Evolutionary conservation across 2,329 filamentous ascomycete species (phyloP).

Genomic region (Trichoderma brevicompactum): DNA sequence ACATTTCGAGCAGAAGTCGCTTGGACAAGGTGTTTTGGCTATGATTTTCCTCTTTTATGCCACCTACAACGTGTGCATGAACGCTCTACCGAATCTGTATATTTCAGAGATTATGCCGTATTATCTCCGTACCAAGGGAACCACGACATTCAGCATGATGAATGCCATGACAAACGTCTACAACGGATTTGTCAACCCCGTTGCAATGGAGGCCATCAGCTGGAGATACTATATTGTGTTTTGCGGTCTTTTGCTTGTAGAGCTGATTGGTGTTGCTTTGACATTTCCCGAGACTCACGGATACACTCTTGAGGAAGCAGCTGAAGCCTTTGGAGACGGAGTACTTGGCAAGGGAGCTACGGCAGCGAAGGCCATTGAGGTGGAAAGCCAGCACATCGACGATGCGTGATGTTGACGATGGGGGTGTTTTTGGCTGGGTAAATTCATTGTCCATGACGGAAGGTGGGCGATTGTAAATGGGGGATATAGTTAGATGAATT

Average conservation of each 20-base stretch:
- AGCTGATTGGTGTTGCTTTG: constrained; percentile 34
- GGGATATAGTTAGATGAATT: background rate
- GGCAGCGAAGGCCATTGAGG: background rate
- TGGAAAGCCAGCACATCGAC: background rate
- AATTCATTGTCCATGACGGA: background rate
- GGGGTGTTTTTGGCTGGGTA: background rate
- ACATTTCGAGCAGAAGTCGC: background rate
- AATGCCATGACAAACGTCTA: constrained; percentile 43
- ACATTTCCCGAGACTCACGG: constrained; percentile 43
- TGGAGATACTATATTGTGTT: constrained; percentile 33
- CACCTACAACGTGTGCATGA: constrained; percentile 52
- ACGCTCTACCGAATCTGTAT: constrained; percentile 52
- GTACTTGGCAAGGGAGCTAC: background rate
- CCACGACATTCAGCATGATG: constrained; percentile 51
- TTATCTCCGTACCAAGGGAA: constrained; percentile 43
- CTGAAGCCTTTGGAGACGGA: constrained; percentile 35
- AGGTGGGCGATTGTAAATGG: background rate
- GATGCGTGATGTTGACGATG: background rate
- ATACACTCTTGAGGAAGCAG: constrained; percentile 36
- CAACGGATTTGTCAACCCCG: constrained; percentile 43
- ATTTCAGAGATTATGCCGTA: constrained; percentile 47
- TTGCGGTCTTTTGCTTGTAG: constrained; percentile 32
- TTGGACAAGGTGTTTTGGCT: constrained; percentile 51
- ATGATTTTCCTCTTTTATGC: constrained; percentile 54
- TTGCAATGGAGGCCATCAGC: constrained; percentile 32